Evolutionary conservation across 2,329 filamentous ascomycete species (phyloP).

Genomic region (Xylariaceae sp.): DNA sequence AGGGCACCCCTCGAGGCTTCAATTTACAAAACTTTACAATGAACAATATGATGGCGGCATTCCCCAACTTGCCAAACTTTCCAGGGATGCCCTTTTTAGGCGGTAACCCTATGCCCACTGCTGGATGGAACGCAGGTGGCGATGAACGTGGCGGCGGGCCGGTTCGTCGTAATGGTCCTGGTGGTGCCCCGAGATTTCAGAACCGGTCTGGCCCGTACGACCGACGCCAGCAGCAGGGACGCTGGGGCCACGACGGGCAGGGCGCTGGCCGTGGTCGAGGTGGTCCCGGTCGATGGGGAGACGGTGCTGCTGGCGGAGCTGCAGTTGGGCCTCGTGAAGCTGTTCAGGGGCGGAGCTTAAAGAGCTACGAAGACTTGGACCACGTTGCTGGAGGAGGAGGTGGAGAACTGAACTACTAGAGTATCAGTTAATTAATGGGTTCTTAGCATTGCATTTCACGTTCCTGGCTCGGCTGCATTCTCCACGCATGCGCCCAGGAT

Average conservation of each 20-base stretch:
- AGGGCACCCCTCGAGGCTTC: constrained; percentile 90
- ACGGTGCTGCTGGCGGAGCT: constrained; percentile 75
- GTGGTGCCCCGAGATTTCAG: constrained; percentile 60
- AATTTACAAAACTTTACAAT: constrained; percentile 77
- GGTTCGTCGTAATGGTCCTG: constrained; percentile 70
- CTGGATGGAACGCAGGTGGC: constrained; percentile 58
- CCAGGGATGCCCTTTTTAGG: constrained; percentile 56
- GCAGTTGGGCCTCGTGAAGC: constrained; percentile 88
- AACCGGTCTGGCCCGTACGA: constrained; percentile 78
- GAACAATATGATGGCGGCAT: constrained; percentile 62
- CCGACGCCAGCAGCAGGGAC: constrained; percentile 64
- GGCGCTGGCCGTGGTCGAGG: constrained; percentile 60
- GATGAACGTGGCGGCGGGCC: constrained; percentile 68
- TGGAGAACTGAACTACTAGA: constrained; percentile 88
- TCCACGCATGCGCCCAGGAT: not conserved
- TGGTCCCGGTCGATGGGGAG: constrained; percentile 70
- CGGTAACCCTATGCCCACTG: constrained; percentile 50
- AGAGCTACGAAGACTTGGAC: constrained; percentile 97
- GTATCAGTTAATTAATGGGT: too few relatives aligned
- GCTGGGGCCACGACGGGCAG: constrained; percentile 56
- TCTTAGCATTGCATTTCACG: not conserved
- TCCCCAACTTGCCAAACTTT: constrained; percentile 67
- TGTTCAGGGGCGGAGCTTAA: constrained; percentile 88
- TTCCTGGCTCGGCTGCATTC: constrained; percentile 3
- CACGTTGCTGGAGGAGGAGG: constrained; percentile 77